Evolutionary conservation across 805 yeast species (phyloP), one percentile per base, ranked within the genome.

Genomic region (Candida ponderosae): DNA sequence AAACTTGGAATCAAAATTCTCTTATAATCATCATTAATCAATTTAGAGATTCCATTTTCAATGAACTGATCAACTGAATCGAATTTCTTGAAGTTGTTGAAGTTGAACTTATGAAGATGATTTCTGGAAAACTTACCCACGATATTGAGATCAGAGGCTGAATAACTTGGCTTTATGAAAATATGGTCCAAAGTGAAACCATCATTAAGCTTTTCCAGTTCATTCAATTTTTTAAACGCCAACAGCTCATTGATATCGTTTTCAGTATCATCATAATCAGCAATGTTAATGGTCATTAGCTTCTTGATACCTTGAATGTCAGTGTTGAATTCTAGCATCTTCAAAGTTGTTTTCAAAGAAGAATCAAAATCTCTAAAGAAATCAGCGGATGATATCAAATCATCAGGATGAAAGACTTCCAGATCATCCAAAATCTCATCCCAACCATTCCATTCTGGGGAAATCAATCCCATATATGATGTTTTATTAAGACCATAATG

Each of bases 401-500:
- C n/a, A n/a, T n/a, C n/a, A n/a, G 24, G 24, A 8, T 24, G 33
- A 24, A 40, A 42, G 2, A 65, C 57, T 29, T 56, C 47, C 8
- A 72, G 40, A 9, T 59, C 65, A n/a, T 57, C 53, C 18, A 71
- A 46, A 18, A 72, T 46, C 4, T 63, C 64, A 26, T 59, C 58
- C 75, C 79, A 72, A 1, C 75, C 76, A 11, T 59, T 54, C 79
- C 79, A 74, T 4, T 45, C 44, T 13, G 62, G 53, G 15, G 57
- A 51, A 0, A 66, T 61, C 48, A 71, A 65, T 4, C 79, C 79
- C 31, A 70, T 54, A 43, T 65, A 74, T 7, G 50, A 44, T 1
- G 72, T 63, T 1, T 74, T 71, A 24, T 46, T 46, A 19, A 56
- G 51, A 7, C 63, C 59, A 14, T 29, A 20, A 13, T 33, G 42